phyloP scores from a whole-genome alignment of 805 yeast species.

The Saccharomycopsis olivae region DNA sequence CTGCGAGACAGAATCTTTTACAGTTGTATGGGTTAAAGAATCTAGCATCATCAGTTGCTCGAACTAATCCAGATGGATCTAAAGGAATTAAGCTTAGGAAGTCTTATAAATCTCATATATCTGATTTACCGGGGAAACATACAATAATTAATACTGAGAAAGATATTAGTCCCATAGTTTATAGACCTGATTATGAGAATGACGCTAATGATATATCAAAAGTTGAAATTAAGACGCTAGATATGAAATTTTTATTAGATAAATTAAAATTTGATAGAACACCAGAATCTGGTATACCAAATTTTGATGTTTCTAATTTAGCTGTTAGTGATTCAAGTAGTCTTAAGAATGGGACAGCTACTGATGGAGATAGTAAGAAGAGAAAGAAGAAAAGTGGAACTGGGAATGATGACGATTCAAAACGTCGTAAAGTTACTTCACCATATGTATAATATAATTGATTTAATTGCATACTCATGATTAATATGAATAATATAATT shows the following conservation, averaged over 20 bases:
- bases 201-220: neutral
- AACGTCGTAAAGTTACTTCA: conserved; percentile 8
- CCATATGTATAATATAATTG: no score
- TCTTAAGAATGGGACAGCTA: conserved; percentile 14
- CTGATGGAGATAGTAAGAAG: conserved; percentile 14
- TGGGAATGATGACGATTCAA: conserved; percentile 4
- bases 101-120: conserved; percentile 87
- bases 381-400: conserved; percentile 10
- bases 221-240: conserved; percentile 12
- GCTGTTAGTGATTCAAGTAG: conserved; percentile 15
- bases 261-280: conserved; percentile 16
- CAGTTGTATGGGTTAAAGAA: conserved; percentile 54
- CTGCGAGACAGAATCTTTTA: conserved; percentile 66
- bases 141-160: conserved; percentile 38
- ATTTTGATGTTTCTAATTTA: conserved; percentile 14
- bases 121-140: conserved; percentile 76
- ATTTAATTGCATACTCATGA: no score
- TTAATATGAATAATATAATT: no score
- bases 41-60: conserved; percentile 71
- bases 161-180: conserved; percentile 17
- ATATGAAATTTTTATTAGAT: conserved; percentile 12
- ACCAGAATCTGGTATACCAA: conserved; percentile 17
- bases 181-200: conserved; percentile 5
- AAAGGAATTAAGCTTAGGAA: conserved; percentile 89
- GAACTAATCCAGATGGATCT: conserved; percentile 79